These are phyloP conservation scores for Musa troglodytarum DNA, from an alignment of 176 grass and related monocot species.

Conservation along the genomic window DNA sequence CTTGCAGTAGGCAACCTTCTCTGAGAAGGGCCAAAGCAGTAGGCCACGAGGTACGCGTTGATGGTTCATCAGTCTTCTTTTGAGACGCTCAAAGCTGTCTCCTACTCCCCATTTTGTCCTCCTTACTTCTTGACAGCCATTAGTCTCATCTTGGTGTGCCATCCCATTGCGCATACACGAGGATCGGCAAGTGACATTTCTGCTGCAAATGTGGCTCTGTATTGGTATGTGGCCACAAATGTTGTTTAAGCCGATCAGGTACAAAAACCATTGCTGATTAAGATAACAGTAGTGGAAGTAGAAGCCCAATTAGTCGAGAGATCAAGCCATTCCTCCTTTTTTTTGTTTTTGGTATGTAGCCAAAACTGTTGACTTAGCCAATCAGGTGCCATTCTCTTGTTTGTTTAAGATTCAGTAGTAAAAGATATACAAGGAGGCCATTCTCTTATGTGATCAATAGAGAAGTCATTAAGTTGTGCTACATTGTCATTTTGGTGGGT, in stretches of 20 bases:
- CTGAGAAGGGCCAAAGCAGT: background rate
- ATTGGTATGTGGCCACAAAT: no score
- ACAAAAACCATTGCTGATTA: no score
- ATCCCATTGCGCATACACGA: background rate
- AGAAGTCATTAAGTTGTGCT: background rate
- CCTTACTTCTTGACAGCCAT: background rate
- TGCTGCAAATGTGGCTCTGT: background rate
- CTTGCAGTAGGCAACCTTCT: background rate
- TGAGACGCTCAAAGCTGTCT: constrained; percentile 1
- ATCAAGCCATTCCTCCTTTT: no score
- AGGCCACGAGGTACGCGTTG: background rate
- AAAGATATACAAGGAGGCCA: background rate
- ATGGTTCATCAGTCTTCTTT: background rate
- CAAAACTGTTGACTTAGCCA: no score
- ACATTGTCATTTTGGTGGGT: no score
- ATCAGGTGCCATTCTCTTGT: background rate
- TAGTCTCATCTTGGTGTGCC: background rate
- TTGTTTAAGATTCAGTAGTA: background rate
- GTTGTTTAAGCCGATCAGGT: no score
- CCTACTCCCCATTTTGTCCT: background rate
- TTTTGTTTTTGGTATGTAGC: no score
- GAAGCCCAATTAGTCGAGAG: no score
- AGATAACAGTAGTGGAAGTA: no score
- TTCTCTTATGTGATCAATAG: background rate
- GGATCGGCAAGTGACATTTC: background rate